phyloP scores from a whole-genome alignment of 2,329 filamentous ascomycete species.

The Epichloe glyceriae region DNA sequence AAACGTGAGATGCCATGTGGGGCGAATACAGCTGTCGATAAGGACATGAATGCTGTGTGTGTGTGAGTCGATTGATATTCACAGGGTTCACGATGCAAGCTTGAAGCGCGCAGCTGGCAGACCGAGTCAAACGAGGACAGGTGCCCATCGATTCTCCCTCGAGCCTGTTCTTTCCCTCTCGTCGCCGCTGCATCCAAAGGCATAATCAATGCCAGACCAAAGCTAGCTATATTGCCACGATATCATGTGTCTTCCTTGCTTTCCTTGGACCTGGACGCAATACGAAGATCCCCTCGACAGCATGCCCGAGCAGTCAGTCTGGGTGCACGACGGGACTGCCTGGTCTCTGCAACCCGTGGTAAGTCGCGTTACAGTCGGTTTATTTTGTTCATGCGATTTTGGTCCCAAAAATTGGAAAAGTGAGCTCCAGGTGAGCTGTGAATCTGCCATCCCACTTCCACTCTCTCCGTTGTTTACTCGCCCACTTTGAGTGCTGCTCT shows the following conservation, averaged over 20 bases:
- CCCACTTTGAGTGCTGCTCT: background rate
- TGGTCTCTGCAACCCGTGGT: constrained; percentile 28
- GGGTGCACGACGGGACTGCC: constrained; percentile 23
- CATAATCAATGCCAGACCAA: background rate
- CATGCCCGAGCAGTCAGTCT: constrained; percentile 28
- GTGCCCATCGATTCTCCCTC: too few relatives aligned
- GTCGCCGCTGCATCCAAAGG: background rate
- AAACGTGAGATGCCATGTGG: background rate
- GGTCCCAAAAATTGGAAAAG: background rate
- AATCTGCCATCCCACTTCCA: background rate
- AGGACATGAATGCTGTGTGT: background rate
- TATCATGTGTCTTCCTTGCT: constrained; percentile 42
- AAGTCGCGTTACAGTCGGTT: constrained; percentile 12
- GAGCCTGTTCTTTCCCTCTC: too few relatives aligned
- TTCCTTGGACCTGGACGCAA: constrained; percentile 36
- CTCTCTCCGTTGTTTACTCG: background rate
- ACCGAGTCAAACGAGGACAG: background rate
- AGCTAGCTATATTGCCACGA: background rate
- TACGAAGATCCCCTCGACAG: constrained; percentile 27
- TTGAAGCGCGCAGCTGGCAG: background rate
- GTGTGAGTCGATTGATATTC: background rate
- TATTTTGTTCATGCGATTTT: background rate
- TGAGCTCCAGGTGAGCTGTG: constrained; percentile 5
- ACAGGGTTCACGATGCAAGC: background rate
- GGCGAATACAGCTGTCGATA: background rate